Percentiles rank a stretch among this genome's conserved stretches.
phyloP scores from a whole-genome alignment of 1,139 yeast species.

The Geotrichum carabidarum region DNA sequence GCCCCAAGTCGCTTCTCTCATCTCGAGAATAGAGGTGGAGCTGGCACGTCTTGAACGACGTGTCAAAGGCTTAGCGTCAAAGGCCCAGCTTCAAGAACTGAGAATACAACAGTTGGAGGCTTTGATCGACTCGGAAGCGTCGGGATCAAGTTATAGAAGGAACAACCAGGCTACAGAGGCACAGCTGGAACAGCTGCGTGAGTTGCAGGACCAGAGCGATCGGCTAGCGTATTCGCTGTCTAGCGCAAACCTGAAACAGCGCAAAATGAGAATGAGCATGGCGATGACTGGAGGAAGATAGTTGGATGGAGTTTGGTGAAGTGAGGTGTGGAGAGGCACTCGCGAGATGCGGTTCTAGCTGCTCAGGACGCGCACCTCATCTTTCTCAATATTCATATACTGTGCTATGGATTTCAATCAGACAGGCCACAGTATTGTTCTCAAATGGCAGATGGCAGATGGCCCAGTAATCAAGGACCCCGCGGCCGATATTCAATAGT shows the following conservation, averaged over 20 bases:
- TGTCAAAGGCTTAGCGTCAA: constrained; percentile 26
- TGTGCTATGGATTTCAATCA: no score
- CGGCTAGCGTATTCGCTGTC: constrained; percentile 37
- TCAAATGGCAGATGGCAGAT: no score
- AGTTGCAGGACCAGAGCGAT: constrained; percentile 38
- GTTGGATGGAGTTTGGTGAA: neutral
- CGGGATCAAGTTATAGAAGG: constrained; percentile 21
- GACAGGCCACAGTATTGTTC: no score
- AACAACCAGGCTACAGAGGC: constrained; percentile 31
- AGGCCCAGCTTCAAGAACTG: constrained; percentile 25
- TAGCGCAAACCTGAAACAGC: constrained; percentile 33
- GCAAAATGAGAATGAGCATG: constrained; percentile 22
- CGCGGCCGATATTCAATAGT: no score
- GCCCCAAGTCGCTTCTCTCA: constrained; percentile 29
- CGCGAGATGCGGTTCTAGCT: no score
- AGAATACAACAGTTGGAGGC: constrained; percentile 16
- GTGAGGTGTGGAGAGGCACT: no score
- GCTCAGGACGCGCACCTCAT: no score
- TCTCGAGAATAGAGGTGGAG: constrained; percentile 28
- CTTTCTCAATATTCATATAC: no score
- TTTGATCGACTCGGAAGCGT: constrained; percentile 2
- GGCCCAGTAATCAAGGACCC: no score
- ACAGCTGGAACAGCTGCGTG: constrained; percentile 38
- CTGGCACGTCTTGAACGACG: constrained; percentile 29
- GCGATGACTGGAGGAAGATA: constrained; percentile 12